Conservation (phyloP, 78 protist species). For the Speleostelium caveatum region DNA sequence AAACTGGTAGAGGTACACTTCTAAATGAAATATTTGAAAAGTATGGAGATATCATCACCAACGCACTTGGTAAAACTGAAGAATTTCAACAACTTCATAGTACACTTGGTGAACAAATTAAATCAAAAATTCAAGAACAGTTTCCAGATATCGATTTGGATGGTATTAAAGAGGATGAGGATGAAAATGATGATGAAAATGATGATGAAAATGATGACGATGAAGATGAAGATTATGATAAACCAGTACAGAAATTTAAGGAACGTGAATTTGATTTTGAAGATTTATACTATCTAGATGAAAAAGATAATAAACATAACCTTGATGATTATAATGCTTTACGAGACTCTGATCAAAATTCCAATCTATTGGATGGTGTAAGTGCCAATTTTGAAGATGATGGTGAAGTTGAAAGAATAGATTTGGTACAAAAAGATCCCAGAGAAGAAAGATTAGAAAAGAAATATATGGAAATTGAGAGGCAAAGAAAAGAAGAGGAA, state of each 20-base stretch:
- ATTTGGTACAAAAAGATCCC: background rate
- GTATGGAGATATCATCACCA: slow-evolving; percentile 13
- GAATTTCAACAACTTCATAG: slow-evolving; percentile 10
- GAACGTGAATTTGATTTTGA: slow-evolving; percentile 19
- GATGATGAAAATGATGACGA: background rate
- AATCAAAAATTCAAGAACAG: slow-evolving; percentile 5
- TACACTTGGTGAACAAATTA: slow-evolving; percentile 11
- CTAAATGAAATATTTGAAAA: background rate
- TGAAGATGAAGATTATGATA: slow-evolving; percentile 5
- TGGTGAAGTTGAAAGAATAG: slow-evolving; percentile 13
- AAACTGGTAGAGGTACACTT: slow-evolving; percentile 22
- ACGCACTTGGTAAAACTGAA: slow-evolving; percentile 45
- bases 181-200: slow-evolving; percentile 2
- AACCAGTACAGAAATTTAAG: background rate
- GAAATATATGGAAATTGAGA: slow-evolving; percentile 2
- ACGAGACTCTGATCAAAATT: background rate
- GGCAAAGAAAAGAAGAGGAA: background rate
- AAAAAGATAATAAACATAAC: background rate
- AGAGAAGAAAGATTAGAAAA: slow-evolving; percentile 2
- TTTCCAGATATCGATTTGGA: slow-evolving; percentile 35
- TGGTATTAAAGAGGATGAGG: slow-evolving; percentile 8
- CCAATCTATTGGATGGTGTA: background rate
- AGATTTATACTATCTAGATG: slow-evolving; percentile 10
- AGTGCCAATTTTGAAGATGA: slow-evolving; percentile 12
- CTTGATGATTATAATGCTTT: too few species aligned